Percentiles rank a stretch among this genome's conserved stretches.
phyloP scores from a whole-genome alignment of 1,284 basidiomycete genomes.

The Mixia osmundae region DNA sequence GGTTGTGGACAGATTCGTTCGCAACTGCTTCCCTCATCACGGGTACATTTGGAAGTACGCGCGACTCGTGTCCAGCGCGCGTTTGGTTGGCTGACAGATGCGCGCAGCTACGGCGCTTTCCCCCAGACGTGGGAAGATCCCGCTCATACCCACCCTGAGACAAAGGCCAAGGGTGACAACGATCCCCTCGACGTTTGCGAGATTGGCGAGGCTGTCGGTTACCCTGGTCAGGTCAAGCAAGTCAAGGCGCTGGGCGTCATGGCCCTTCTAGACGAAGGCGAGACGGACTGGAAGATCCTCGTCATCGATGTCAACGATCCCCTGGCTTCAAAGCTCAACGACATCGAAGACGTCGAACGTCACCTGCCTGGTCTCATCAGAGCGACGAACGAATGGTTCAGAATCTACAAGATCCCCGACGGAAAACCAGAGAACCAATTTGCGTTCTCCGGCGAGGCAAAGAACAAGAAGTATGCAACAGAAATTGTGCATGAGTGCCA shows the following conservation, averaged over 20 bases:
- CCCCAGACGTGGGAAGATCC: conserved; percentile 99
- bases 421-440: conserved; percentile 77
- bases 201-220: conserved; percentile 96
- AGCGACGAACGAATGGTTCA: conserved; percentile 10
- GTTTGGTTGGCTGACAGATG: not conserved
- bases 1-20: no score
- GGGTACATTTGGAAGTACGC: conserved; percentile 92
- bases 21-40: conserved; percentile 99
- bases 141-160: conserved; percentile 63
- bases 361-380: conserved; percentile 90
- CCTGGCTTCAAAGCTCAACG: conserved; percentile 86
- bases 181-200: conserved; percentile 99
- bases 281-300: conserved; percentile 97
- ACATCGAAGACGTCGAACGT: conserved; percentile 97
- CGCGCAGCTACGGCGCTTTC: conserved; percentile 36
- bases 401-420: conserved; percentile 37
- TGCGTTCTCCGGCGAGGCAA: conserved; percentile 97
- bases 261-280: conserved; percentile 92
- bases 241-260: conserved; percentile 99
- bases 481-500: conserved; percentile 98
- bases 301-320: conserved; percentile 95
- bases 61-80: not conserved
- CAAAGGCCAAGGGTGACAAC: conserved; percentile 97
- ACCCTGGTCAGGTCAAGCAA: conserved; percentile 95
- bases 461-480: conserved; percentile 97